These are phyloP conservation scores for Quercus phellos DNA, from an alignment of 331 rosid species.

Conservation along the genomic window DNA sequence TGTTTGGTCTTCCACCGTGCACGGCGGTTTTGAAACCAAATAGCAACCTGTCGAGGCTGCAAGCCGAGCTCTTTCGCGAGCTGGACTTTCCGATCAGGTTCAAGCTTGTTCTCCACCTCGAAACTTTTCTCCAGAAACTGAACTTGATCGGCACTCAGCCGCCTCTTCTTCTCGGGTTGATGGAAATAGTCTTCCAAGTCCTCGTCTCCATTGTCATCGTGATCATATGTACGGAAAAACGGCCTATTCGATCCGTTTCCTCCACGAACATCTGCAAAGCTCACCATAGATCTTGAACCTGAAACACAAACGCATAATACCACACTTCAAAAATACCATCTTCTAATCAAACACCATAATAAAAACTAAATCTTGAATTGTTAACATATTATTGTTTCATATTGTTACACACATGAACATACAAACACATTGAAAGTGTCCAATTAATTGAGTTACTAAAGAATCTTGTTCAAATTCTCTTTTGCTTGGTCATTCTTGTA, in stretches of 20 bases:
- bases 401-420: background rate
- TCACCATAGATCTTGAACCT: constrained; percentile 83
- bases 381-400: background rate
- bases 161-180: constrained; percentile 86
- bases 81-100: constrained; percentile 72
- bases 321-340: background rate
- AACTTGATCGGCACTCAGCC: constrained; percentile 64
- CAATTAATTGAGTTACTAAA: background rate
- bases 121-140: constrained; percentile 86
- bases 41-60: constrained; percentile 94
- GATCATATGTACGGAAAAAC: constrained; percentile 42
- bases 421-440: background rate
- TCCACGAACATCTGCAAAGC: constrained; percentile 58
- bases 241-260: constrained; percentile 39
- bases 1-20: constrained; percentile 87
- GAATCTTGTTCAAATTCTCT: background rate
- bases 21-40: constrained; percentile 95
- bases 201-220: constrained; percentile 60
- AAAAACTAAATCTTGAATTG: background rate
- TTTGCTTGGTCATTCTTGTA: background rate
- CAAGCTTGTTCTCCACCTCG: constrained; percentile 83
- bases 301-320: background rate
- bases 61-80: constrained; percentile 74
- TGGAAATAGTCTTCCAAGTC: constrained; percentile 59
- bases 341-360: background rate